Evolutionary conservation across 371 early-diverging fungal species (phyloP).

Genomic region (Lichtheimia ramosa): DNA sequence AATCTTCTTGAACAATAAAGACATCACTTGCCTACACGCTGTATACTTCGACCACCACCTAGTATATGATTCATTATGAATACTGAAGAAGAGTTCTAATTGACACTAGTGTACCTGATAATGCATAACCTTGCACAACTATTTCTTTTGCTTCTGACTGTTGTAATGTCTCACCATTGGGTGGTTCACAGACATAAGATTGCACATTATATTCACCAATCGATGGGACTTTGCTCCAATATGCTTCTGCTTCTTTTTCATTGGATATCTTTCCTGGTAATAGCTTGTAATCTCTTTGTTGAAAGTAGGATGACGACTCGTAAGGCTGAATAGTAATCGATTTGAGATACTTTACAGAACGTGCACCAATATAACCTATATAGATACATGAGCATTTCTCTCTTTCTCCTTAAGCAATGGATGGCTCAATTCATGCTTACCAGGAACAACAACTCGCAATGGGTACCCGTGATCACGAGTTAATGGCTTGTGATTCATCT

Average conservation of each 20-base stretch:
- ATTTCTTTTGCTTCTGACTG: neutral
- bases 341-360: slow-evolving; percentile 82
- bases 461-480: slow-evolving; percentile 84
- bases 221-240: slow-evolving; percentile 56
- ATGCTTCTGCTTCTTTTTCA: slow-evolving; percentile 44
- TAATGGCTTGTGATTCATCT: slow-evolving; percentile 83
- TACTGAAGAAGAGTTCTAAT: neutral
- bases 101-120: slow-evolving; percentile 26
- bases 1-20: no score
- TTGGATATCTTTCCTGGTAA: slow-evolving; percentile 55
- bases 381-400: neutral
- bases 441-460: slow-evolving; percentile 80
- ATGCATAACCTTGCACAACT: slow-evolving; percentile 35
- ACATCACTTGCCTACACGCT: slow-evolving; percentile 58
- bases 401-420: neutral
- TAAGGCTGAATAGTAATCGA: slow-evolving; percentile 62
- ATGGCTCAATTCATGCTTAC: neutral
- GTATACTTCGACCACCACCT: slow-evolving; percentile 58
- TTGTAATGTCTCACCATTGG: slow-evolving; percentile 24
- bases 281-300: slow-evolving; percentile 85
- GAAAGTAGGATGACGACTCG: slow-evolving; percentile 75
- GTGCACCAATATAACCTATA: slow-evolving; percentile 78
- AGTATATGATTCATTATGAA: neutral
- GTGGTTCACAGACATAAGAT: slow-evolving; percentile 63
- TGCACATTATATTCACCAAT: slow-evolving; percentile 81